Evolutionary conservation across 345 rosid genomes (phyloP).

Genomic region (Eucalyptus sideroxylon): DNA sequence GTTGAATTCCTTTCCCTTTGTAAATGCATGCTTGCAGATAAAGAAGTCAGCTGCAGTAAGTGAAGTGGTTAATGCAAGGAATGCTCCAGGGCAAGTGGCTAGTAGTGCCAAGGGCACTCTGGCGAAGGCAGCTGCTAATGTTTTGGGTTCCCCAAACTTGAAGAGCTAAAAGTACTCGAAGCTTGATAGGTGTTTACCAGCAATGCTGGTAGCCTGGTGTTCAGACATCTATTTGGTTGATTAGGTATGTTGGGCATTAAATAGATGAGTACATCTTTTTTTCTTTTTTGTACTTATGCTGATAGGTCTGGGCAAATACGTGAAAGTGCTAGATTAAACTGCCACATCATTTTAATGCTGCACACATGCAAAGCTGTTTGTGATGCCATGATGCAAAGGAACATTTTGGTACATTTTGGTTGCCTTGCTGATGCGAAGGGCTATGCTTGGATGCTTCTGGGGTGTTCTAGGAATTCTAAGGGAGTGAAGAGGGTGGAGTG

Average conservation of each 20-base stretch:
- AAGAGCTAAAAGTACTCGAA: slow-evolving; percentile 9
- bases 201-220: not conserved
- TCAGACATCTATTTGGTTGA: not conserved
- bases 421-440: not conserved
- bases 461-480: not conserved
- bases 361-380: not conserved
- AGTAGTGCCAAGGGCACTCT: slow-evolving; percentile 47
- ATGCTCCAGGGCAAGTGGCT: slow-evolving; percentile 29
- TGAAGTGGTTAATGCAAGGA: slow-evolving; percentile 45
- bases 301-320: not conserved
- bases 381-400: not conserved
- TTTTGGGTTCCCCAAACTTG: slow-evolving; percentile 42
- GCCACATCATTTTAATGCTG: not conserved
- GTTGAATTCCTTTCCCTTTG: not conserved
- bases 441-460: not conserved
- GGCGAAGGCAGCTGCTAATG: slow-evolving; percentile 47
- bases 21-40: slow-evolving; percentile 30
- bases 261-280: not conserved
- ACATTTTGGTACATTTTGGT: not conserved
- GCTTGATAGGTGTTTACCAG: not conserved
- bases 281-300: not conserved
- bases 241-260: not conserved
- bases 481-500: not conserved
- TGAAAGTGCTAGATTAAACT: not conserved
- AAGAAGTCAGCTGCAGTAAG: slow-evolving; percentile 48